These are phyloP conservation scores for Spathaspora boniae DNA, from an alignment of 805 yeast genomes.

Conservation along the genomic window DNA sequence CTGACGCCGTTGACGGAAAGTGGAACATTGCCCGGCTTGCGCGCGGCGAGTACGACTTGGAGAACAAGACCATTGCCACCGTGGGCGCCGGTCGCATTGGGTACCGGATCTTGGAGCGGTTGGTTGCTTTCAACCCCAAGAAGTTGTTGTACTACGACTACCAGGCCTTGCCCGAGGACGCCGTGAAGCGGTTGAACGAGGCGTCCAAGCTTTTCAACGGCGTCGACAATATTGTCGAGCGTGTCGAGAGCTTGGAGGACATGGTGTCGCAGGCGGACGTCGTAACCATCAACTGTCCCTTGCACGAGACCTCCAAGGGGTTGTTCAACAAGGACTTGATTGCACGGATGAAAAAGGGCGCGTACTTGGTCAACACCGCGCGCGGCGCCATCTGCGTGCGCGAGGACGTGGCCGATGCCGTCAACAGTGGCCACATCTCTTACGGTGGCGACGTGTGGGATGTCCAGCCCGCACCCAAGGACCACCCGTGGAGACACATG, in stretches of 20 bases:
- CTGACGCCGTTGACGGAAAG: conserved; percentile 54
- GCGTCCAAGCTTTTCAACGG: conserved; percentile 41
- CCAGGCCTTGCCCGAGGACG: conserved; percentile 59
- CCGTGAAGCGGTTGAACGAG: conserved; percentile 36
- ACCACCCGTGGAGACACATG: conserved; percentile 77
- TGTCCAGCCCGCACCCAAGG: conserved; percentile 78
- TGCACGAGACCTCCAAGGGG: conserved; percentile 67
- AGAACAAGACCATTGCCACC: conserved; percentile 73
- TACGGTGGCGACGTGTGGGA: conserved; percentile 87
- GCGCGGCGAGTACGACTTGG: conserved; percentile 70
- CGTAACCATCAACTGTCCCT: conserved; percentile 74
- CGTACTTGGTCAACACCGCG: conserved; percentile 75
- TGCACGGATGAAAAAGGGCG: conserved; percentile 68
- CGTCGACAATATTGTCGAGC: conserved; percentile 52
- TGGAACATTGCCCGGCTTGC: conserved; percentile 82
- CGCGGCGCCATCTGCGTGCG: conserved; percentile 77
- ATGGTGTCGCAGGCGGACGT: conserved; percentile 66
- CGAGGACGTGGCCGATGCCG: conserved; percentile 73
- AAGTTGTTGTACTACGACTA: conserved; percentile 73
- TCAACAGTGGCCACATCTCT: conserved; percentile 61
- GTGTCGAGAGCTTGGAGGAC: conserved; percentile 60
- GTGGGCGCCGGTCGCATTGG: conserved; percentile 85
- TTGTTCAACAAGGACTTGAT: conserved; percentile 63
- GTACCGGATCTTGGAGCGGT: conserved; percentile 66
- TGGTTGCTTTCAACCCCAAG: conserved; percentile 70